phyloP scores from a whole-genome alignment of 2,329 filamentous ascomycete species.

The Clonostachys byssicola region DNA sequence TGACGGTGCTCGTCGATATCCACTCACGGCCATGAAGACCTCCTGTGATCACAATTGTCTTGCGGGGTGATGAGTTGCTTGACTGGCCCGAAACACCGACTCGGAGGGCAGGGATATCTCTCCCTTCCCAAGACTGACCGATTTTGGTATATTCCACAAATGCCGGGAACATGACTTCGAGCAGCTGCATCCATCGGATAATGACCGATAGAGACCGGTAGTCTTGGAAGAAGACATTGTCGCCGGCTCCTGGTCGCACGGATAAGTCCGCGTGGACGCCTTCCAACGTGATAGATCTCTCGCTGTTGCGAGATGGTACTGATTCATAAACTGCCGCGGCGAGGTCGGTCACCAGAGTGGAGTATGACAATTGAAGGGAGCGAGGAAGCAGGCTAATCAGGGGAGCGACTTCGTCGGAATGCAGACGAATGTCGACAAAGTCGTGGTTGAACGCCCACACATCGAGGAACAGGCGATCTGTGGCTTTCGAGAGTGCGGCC shows the following conservation, averaged over 20 bases:
- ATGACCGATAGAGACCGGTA: slow-evolving; percentile 86
- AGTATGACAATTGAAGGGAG: slow-evolving; percentile 68
- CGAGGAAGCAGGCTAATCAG: slow-evolving; percentile 74
- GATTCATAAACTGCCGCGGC: slow-evolving; percentile 68
- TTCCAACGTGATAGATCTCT: neutral
- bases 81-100: slow-evolving; percentile 56
- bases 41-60: slow-evolving; percentile 77
- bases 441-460: slow-evolving; percentile 82
- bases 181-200: slow-evolving; percentile 84
- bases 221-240: slow-evolving; percentile 84
- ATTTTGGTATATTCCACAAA: slow-evolving; percentile 71
- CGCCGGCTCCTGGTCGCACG: slow-evolving; percentile 24
- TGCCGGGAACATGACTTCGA: slow-evolving; percentile 85
- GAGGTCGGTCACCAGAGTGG: slow-evolving; percentile 75
- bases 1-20: slow-evolving; percentile 90
- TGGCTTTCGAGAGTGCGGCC: slow-evolving; percentile 65
- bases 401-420: slow-evolving; percentile 71
- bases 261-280: slow-evolving; percentile 2
- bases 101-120: slow-evolving; percentile 77
- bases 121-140: slow-evolving; percentile 83
- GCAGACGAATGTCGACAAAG: slow-evolving; percentile 80
- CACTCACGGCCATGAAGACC: slow-evolving; percentile 94
- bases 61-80: slow-evolving; percentile 46
- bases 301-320: slow-evolving; percentile 12
- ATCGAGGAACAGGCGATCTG: slow-evolving; percentile 75